Base-by-base conservation (phyloP, 2,329 filamentous ascomycete species). In the Phaeosphaeriaceae sp. region DNA sequence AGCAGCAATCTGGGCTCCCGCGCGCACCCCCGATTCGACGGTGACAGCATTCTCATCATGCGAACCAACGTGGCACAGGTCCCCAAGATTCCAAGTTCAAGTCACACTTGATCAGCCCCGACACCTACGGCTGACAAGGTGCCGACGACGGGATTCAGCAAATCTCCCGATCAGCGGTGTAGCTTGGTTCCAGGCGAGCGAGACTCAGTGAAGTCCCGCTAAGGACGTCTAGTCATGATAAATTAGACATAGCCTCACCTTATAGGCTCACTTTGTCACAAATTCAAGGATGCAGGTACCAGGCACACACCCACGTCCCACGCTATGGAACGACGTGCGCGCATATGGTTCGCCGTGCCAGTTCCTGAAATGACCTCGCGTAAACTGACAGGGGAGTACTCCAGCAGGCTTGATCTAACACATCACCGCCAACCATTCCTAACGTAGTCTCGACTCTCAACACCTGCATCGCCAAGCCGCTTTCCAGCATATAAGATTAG, bases 331-430 rank as follows among this genome's bases (percentile, higher is more conserved):
- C 43, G 39, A 46, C 43, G 43, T 46, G 42, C 33, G 34, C 23
- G 42, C 34, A 28, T 45, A 21, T 37, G 43, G 43, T 46, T 46
- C 35, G 43, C 28, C 17, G 43, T 46, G 43, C 32, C 39, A 28
- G 23, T 21, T 38, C 23, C 28, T 28, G 39, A 41, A 30, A 18
- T 32, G 26, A 32, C 26, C 11, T 46, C 43, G 43, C 34, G 34
- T 39, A 34, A 33, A 26, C 9, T 39, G 34, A 33, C 43, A 16
- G 18, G 42, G 43, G 43, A 13, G 42, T 21, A 39, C 23, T 26
- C 23, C 11, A n/a, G n/a, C n/a, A n/a, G n/a, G n/a, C n/a, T n/a
- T n/a, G n/a, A 17, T 46, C 43, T 17, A 46, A 39, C 43, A 39
- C 43, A 46, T 46, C 43, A 46, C 43, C 23, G 18, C 43, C 34